phyloP scores from a whole-genome alignment of 139 green algal genomes.

The Desmodesmus armatus region DNA sequence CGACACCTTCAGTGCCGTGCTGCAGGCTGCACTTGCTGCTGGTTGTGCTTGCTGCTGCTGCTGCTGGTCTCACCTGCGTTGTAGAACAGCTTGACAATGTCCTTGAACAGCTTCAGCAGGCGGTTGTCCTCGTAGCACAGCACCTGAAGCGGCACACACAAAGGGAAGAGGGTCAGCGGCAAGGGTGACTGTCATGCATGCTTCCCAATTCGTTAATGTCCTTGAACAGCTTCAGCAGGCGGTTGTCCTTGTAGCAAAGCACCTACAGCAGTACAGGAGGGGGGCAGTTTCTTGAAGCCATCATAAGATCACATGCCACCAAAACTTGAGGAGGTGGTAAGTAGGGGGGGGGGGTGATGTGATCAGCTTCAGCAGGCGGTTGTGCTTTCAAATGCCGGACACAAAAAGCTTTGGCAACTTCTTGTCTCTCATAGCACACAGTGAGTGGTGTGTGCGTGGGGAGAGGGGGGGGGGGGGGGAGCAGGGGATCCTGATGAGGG shows the following conservation, averaged over 20 bases:
- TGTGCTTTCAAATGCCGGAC: conserved; percentile 98
- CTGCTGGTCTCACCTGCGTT: too few species aligned
- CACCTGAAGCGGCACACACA: conserved; percentile 64
- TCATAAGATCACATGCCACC: too few species aligned
- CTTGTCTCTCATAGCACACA: too few species aligned
- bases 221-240: conserved; percentile 93
- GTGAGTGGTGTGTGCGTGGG: too few species aligned
- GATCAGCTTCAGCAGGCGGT: conserved; percentile 92
- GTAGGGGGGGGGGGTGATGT: too few species aligned
- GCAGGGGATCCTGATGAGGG: too few species aligned
- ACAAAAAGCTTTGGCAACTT: too few species aligned
- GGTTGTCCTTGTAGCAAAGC: conserved; percentile 95
- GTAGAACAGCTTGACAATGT: conserved; percentile 93
- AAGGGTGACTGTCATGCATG: conserved; percentile 72
- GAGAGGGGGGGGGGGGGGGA: too few species aligned
- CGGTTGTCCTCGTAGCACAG: conserved; percentile 96
- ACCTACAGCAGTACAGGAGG: conserved; percentile 80
- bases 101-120: conserved; percentile 93
- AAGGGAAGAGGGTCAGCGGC: neutral
- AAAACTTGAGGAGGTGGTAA: too few species aligned
- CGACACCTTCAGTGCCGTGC: too few species aligned
- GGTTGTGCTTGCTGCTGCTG: too few species aligned
- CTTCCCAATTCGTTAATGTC: conserved; percentile 93
- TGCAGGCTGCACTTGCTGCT: too few species aligned
- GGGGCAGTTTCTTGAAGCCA: conserved; percentile 88